Evolutionary conservation across 2,329 filamentous ascomycete genomes (phyloP), one percentile per base, ranked within the genome.

Genomic region (Arthrobotrys conoides): DNA sequence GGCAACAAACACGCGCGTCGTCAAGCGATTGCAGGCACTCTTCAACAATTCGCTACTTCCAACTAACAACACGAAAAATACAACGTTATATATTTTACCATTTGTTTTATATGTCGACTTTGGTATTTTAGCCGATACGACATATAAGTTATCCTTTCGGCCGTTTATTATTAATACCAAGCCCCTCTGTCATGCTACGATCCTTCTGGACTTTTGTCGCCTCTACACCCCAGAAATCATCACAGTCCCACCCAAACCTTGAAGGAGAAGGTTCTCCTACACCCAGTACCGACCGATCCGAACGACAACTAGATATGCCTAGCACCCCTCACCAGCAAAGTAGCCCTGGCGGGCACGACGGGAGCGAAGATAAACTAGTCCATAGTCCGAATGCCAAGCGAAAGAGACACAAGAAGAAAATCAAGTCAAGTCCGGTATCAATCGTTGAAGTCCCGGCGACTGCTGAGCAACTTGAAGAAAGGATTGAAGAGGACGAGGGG

Each of bases 371-470:
- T 4, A 24, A 61, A 38, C 2, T 6, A 10, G 20, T 6, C 18
- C 38, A 30, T 18, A 51, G 41, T 38, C 41, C 61, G 1, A 22
- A 20, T 4, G n/a, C 22, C 0, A 51, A 72, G n/a, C 70, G 48
- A 30, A 73, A 73, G 20, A 73, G 59, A 44, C 51, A 61, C 22
- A 67, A 61, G 38, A 67, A 61, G 27, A 57, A 44, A 18, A 44
- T 36, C 12, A 65, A 59, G 9, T 18, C 44, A 1, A 66, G 22
- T 6, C 49, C 69, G 20, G 24, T 72, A 46, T 48, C 61, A 36
- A 49, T 65, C 20, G 41, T 73, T 12, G 70, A 67, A 44, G 41
- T 73, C 8, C 70, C 24, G 20, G 70, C 63, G 36, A 73, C 70
- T 0, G 61, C 63, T 5, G 70, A 73, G 38, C 59, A 44, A 20